phyloP scores from a whole-genome alignment of 805 yeast species.

The Candida ovalis region DNA sequence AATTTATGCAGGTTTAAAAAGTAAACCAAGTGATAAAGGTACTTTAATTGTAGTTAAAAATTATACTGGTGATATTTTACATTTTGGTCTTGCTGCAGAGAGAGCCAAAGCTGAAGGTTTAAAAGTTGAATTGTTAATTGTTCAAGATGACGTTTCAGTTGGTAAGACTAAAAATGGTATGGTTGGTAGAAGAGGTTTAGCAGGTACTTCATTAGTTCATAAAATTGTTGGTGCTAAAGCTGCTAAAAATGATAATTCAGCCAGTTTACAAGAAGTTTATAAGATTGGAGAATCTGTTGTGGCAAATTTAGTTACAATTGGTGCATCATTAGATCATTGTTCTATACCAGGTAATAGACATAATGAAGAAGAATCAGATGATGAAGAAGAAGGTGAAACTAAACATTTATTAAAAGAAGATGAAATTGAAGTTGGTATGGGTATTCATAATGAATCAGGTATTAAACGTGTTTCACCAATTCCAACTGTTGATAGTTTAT shows the following conservation, averaged over 20 bases:
- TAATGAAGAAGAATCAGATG: slow-evolving; percentile 38
- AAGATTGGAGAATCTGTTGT: slow-evolving; percentile 58
- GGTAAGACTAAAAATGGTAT: slow-evolving; percentile 85
- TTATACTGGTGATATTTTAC: slow-evolving; percentile 91
- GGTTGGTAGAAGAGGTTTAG: slow-evolving; percentile 93
- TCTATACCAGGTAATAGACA: slow-evolving; percentile 77
- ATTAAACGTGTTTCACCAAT: slow-evolving; percentile 58
- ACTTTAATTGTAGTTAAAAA: slow-evolving; percentile 80
- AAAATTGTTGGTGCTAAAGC: slow-evolving; percentile 73
- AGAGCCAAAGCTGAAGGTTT: slow-evolving; percentile 77
- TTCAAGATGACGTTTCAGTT: slow-evolving; percentile 92
- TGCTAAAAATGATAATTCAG: slow-evolving; percentile 25
- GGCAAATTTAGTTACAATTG: slow-evolving; percentile 74
- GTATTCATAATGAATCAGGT: slow-evolving; percentile 95
- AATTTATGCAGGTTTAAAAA: slow-evolving; percentile 65
- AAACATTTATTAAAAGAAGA: slow-evolving; percentile 43
- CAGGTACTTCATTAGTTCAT: slow-evolving; percentile 87
- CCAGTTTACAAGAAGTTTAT: slow-evolving; percentile 50
- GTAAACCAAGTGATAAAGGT: slow-evolving; percentile 54
- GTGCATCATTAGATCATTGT: slow-evolving; percentile 85
- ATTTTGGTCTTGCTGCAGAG: slow-evolving; percentile 89
- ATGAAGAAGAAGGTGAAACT: slow-evolving; percentile 33
- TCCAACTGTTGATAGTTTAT: slow-evolving; percentile 64
- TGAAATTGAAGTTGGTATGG: slow-evolving; percentile 90
- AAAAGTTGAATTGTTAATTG: slow-evolving; percentile 67